Base-by-base conservation (phyloP, 805 yeast species). In the Zygotorulaspora danielsina region DNA sequence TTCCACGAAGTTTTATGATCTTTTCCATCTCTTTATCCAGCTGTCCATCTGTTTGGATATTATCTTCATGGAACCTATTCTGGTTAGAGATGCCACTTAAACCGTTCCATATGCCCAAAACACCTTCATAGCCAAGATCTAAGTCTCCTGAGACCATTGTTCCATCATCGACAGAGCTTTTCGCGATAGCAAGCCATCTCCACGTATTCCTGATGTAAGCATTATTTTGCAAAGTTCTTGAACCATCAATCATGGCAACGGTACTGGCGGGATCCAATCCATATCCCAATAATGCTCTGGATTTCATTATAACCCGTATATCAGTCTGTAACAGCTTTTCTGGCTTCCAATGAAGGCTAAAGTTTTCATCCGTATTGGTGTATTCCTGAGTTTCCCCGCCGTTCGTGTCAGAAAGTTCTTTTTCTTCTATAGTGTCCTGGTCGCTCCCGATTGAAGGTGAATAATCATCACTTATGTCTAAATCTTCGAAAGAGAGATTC, bases 71-170 rank as follows among this genome's bases (percentile, higher is more conserved):
- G 46, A 67, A 70, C 36, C 86, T 65, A 30, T 71, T 72, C 44
- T 78, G 78, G 32, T 71, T 63, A 6, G 65, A 62, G 16, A 72
- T 63, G 1, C 72, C 81, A 4, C 71, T 74, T 12, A 73, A 71
- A 20, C 89, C 89, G 51, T 79, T 79, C 98, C 97, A 90, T 24
- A 90, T 78, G 7, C 95, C 95, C 19, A 79, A 62, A 2, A 90
- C 94, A 5, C 98, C 98, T 48, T 84, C 81, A 57, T 76, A 88
- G 1, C 95, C 89, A 21, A 90, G 70, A 55, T 90, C 96, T 26
- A 86, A 65, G 12, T 76, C 80, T 17, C 78, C 79, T 4, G 82
- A 72, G 2, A 76, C 67, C 83, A 85, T 81, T 1, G 81, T 67
- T 0, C 85, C 82, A 35, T 79, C 75, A 13, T 72, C 72, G 3